Base-by-base conservation (phyloP, 1,139 yeast genomes). In the Hanseniaspora uvarum region DNA sequence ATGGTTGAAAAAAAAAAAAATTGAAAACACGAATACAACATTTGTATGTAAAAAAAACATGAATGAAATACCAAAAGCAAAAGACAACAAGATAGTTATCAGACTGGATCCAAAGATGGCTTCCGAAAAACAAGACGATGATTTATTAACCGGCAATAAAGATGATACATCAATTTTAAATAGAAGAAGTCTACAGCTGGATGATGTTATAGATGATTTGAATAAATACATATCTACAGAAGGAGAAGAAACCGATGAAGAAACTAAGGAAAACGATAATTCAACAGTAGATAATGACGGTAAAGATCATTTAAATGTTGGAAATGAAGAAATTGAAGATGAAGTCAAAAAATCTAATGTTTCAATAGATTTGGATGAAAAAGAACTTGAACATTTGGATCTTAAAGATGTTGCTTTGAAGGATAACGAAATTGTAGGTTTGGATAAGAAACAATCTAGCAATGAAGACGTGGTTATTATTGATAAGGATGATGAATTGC, bases 241-340 rank as follows among this genome's bases (percentile, higher is more conserved):
- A 41, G 50, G 56, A 53, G 56, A 57, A 47, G 34, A 56, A 8
- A n/a, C 28, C 26, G 28, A 54, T 43, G 52, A 54, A 28, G 54
- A 57, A 44, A 26, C 47, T 46, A 16, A 55, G 50, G 57, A 52
- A 50, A 33, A 33, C 5, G 43, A 40, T 11, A 36, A 45, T 2
- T 37, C 33, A n/a, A 37, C 37, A 19, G 34, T 8, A 23, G 26
- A 39, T 23, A 33, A 41, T 19, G 40, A n/a, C n/a, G n/a, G n/a
- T n/a, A n/a, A n/a, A n/a, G n/a, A n/a, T n/a, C n/a, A n/a, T n/a
- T n/a, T n/a, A n/a, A n/a, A n/a, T n/a, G n/a, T n/a, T n/a, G 46
- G 31, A 28, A 6, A 28, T 28, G 46, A 16, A 10, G 46, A 33
- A 41, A 18, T 30, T 16, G 52, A 43, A 33, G 28, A 24, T 28